Percentiles rank a stretch among this genome's conserved stretches.
Conservation (phyloP, 2,329 filamentous ascomycete species). For the Emericellopsis atlantica region DNA sequence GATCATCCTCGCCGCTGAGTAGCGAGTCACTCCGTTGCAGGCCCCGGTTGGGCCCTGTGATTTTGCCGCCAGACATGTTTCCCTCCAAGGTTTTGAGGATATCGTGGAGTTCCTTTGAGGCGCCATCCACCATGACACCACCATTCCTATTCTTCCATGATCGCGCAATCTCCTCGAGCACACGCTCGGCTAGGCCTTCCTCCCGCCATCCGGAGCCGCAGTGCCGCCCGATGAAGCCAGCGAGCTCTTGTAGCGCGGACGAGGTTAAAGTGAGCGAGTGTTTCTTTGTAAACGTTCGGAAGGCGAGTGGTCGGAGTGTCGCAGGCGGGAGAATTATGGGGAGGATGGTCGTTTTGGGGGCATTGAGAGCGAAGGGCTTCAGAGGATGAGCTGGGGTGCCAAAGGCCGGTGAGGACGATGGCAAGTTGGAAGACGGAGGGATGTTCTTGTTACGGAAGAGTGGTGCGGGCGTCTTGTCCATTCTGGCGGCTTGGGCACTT, state of each 20-base stretch:
- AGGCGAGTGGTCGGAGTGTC: conserved; percentile 79
- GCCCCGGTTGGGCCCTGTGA: conserved; percentile 38
- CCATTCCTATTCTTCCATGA: conserved; percentile 85
- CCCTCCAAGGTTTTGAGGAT: conserved; percentile 78
- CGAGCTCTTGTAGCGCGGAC: conserved; percentile 71
- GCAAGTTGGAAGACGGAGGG: conserved; percentile 47
- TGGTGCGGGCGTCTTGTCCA: conserved; percentile 25
- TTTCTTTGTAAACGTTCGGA: conserved; percentile 94
- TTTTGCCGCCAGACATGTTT: conserved; percentile 76
- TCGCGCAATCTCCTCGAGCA: conserved; percentile 82
- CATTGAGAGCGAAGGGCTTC: conserved; percentile 43
- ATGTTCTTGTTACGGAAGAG: conserved; percentile 21
- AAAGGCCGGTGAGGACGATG: conserved; percentile 84
- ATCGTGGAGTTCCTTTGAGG: conserved; percentile 59
- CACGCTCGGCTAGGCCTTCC: conserved; percentile 82
- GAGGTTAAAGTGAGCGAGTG: conserved; percentile 89
- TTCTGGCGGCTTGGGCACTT: conserved; percentile 6
- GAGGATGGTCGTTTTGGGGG: conserved; percentile 54
- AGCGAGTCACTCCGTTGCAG: conserved; percentile 46
- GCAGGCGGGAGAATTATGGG: conserved; percentile 82
- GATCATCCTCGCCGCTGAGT: conserved; percentile 39
- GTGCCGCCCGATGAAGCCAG: conserved; percentile 81
- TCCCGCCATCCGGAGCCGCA: conserved; percentile 96
- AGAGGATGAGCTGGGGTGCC: conserved; percentile 76
- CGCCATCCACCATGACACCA: conserved; percentile 82